Percentiles rank a stretch among this genome's conserved stretches.
These are phyloP conservation scores for Vanderwaltozyma polyspora DNA, from an alignment of 805 yeast species.

Conservation along the genomic window DNA sequence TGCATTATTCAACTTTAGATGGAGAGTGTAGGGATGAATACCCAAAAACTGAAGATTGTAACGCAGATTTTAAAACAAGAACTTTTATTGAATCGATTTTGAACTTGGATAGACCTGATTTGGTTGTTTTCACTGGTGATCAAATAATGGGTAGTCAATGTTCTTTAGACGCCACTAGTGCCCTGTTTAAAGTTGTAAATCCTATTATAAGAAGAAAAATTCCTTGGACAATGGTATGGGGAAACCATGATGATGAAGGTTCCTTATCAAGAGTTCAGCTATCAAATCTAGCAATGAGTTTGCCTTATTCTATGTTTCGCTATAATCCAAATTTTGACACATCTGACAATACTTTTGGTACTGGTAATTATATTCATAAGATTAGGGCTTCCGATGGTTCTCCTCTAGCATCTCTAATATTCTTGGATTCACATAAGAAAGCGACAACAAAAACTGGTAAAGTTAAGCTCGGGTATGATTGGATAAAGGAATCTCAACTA, in stretches of 20 bases:
- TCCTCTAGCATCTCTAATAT: conserved; percentile 52
- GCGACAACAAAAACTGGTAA: conserved; percentile 60
- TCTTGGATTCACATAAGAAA: conserved; percentile 79
- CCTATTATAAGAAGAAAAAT: conserved; percentile 59
- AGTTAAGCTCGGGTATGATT: conserved; percentile 70
- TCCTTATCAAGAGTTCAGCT: conserved; percentile 47
- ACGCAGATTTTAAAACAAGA: conserved; percentile 68
- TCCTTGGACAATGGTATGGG: conserved; percentile 80
- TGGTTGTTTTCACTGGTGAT: conserved; percentile 85
- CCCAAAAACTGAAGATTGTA: conserved; percentile 48
- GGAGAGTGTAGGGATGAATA: conserved; percentile 71
- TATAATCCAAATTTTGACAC: conserved; percentile 47
- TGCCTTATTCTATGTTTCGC: conserved; percentile 60
- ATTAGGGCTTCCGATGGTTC: conserved; percentile 33
- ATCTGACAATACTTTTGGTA: conserved; percentile 45
- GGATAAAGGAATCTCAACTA: conserved; percentile 63
- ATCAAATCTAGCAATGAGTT: conserved; percentile 40
- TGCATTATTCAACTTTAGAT: conserved; percentile 77
- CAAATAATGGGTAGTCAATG: conserved; percentile 68
- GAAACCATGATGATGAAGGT: conserved; percentile 93
- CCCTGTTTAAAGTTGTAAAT: conserved; percentile 62
- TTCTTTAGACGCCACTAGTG: conserved; percentile 71
- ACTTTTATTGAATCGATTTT: conserved; percentile 50
- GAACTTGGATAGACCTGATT: conserved; percentile 69
- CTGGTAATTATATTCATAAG: conserved; percentile 64